These are phyloP conservation scores for Phytophthora meadii DNA, from an alignment of 352 stramenopile genomes.

Conservation along the genomic window DNA sequence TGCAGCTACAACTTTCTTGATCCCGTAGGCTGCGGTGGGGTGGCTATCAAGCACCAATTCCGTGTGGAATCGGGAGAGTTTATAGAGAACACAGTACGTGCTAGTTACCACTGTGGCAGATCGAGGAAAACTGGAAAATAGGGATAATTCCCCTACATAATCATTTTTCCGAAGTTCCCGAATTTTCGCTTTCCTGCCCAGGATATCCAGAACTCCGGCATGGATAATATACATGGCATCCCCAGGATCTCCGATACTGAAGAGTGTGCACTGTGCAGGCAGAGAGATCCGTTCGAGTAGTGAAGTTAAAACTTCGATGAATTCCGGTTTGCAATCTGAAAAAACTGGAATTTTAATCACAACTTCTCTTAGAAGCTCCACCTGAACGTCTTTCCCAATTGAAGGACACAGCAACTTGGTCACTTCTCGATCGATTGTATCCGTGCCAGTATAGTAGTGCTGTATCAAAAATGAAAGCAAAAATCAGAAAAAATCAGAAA, in stretches of 20 bases:
- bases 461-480: no score
- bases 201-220: neutral
- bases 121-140: neutral
- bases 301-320: neutral
- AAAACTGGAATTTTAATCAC: conserved; percentile 67
- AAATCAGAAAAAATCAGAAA: no score
- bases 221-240: neutral
- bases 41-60: neutral
- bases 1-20: neutral
- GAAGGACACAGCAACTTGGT: neutral
- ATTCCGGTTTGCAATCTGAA: conserved; percentile 37
- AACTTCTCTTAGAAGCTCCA: conserved; percentile 65
- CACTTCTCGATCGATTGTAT: neutral
- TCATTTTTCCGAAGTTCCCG: conserved; percentile 1
- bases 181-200: neutral
- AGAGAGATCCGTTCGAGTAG: neutral
- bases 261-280: neutral
- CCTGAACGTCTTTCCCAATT: conserved; percentile 44
- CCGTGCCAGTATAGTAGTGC: neutral
- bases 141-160: neutral
- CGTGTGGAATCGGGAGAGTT: neutral
- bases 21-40: neutral
- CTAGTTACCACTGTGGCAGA: neutral
- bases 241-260: neutral
- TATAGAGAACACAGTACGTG: neutral